Base-by-base conservation (phyloP, 176 grass and related monocot species). In the Lolium perenne region DNA sequence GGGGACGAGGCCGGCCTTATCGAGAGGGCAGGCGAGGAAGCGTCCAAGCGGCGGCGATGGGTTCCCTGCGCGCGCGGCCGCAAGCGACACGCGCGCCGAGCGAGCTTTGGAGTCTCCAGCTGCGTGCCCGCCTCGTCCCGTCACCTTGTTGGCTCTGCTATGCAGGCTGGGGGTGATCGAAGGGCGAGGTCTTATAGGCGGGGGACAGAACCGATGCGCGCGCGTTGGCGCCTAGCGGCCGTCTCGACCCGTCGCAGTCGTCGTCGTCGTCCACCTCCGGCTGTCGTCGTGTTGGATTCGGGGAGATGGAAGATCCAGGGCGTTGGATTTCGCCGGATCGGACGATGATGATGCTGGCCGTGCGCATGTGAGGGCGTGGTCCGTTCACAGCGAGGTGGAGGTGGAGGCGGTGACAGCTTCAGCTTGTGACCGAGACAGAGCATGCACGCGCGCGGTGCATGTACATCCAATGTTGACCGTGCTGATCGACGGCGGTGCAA, bases 31-130 rank as follows among this genome's bases (percentile, higher is more conserved):
- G 35, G 41, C 26, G 17, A 26, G 54, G 78, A 88, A 88, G 74
- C 22, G 32, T 55, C 88, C 93, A 95, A 92, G 40, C 51, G 54
- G 48, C 55, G 74, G 90, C 90, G 90, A 75, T 89, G 86, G 46
- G 57, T 61, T 50, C 90, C 70, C n/a, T 57, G 82, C 32, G 26
- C 35, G 49, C 57, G 15, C 56, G 82, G 74, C 74, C 71, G 85
- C 50, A 43, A 83, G 82, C 80, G 80, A 54, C 83, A 77, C 13
- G 23, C 78, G 82, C 13, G 23, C 59, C 76, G 79, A 29, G 71
- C 77, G 26, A 49, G 60, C 77, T n/a, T 17, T 53, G 29, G 29
- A 1, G 32, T 35, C 32, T 35, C 32, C 32, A 23, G 72, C 22
- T 4, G 61, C 49, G 1, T 16, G 32, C 32, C 41, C 16, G 69